Base-by-base conservation (phyloP, 768 basidiomycete species). In the Goffeauzyma gilvescens region DNA sequence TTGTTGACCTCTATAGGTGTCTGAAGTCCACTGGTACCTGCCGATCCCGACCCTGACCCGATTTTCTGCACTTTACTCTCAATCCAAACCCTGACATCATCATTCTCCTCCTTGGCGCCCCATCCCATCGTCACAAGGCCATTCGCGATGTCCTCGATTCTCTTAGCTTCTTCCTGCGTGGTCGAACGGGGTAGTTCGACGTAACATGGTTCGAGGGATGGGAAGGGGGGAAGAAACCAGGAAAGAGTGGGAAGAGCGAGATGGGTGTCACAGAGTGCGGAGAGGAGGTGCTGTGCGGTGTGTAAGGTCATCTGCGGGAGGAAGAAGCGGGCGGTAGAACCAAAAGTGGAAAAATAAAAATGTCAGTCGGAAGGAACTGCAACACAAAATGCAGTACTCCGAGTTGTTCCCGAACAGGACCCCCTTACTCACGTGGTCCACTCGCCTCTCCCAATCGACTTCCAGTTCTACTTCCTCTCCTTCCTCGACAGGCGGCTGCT, bases 211-310 rank as follows among this genome's bases (percentile, higher is more conserved):
- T 63, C 62, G 12, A 55, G 42, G 1, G 62, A 60, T 1, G 62
- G 59, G 32, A 52, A 47, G 13, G 56, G 44, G 12, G 53, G 51
- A 50, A 63, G 53, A 2, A 51, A 50, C 62, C 62, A 63, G 5
- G 56, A 58, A 0, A 63, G 50, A 0, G 62, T 63, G 1, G 53
- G 55, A 6, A 63, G 53, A 15, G 31, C 32, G 28, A 46, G 41
- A 13, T 32, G 45, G 1, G 25, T 42, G 43, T 63, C 62, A 9
- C 57, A 49, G 8, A 63, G 41, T 4, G 62, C 59, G 12, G 62
- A 63, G 22, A 63, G 52, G 26, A 63, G 55, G 38, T 63, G 62
- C 41, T 63, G 62, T 0, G 55, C 55, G 8, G 59, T 63, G 36
- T 63, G 62, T 14, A 59, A 49, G 1, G 59, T 41, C 59, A 60